These are phyloP conservation scores for Tephrocybe sp. DNA, from an alignment of 768 basidiomycete species.

Conservation along the genomic window DNA sequence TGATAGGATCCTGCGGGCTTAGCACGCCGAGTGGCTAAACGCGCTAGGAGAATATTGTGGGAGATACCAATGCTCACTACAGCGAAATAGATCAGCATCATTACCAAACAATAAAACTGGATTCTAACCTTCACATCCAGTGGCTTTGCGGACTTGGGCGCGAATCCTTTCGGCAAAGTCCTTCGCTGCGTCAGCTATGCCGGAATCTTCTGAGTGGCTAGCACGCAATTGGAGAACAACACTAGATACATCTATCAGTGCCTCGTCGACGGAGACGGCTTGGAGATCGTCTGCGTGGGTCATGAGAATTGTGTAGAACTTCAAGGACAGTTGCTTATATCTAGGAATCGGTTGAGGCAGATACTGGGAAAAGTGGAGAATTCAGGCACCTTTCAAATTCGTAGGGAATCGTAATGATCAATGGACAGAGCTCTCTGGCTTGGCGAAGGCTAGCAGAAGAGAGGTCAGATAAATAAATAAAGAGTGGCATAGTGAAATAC, in stretches of 20 bases:
- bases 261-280: conserved; percentile 96
- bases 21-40: conserved; percentile 85
- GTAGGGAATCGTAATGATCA: conserved; percentile 79
- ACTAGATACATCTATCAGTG: conserved; percentile 82
- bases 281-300: conserved; percentile 86
- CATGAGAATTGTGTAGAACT: conserved; percentile 94
- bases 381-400: conserved; percentile 76
- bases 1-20: conserved; percentile 91
- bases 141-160: conserved; percentile 69
- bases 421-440: conserved; percentile 76
- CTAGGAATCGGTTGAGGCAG: conserved; percentile 34
- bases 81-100: not conserved
- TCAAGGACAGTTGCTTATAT: conserved; percentile 79
- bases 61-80: conserved; percentile 90
- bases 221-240: conserved; percentile 42
- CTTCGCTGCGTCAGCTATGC: conserved; percentile 57
- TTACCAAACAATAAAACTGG: not conserved
- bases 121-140: conserved; percentile 76
- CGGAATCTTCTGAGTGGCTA: conserved; percentile 23
- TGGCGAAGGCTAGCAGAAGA: conserved; percentile 46
- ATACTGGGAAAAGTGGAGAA: not conserved
- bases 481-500: conserved; percentile 34
- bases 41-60: conserved; percentile 89
- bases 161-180: conserved; percentile 83
- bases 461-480: not conserved